Base-by-base conservation (phyloP, 2,329 filamentous ascomycete species). In the Xylaria sp. region DNA sequence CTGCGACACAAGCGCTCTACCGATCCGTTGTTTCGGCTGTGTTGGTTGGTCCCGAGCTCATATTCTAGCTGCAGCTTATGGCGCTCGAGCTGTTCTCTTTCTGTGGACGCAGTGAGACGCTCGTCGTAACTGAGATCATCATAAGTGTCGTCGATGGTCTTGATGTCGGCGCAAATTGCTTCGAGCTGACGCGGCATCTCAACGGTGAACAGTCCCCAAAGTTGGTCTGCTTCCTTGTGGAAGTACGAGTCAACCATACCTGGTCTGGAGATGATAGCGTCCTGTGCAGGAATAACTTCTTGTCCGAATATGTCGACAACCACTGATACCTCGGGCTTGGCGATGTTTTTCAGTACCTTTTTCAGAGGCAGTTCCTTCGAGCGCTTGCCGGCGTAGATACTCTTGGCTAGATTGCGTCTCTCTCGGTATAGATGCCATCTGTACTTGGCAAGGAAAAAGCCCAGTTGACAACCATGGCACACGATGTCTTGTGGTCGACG, bases 391-490 rank as follows among this genome's bases (percentile, higher is more conserved):
- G 0, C 13, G 33, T 66, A 71, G 3, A 71, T 69, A 0, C 7
- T 3, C 1, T 41, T 2, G 8, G 49, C 59, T 12, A 66, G 7
- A 4, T 13, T 6, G 12, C 62, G 31, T 49, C 69, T 52, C 0
- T 23, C 0, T 0, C 1, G 2, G 2, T 64, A 59, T n/a, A 71
- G 65, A 28, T 63, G 66, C 46, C 71, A 71, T 0, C 36, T 36
- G 1, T 74, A 60, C 0, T 7, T 1, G 3, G 49, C 7, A 1
- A 75, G 65, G 2, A 28, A 10, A 0, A 1, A 2, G 7, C 2
- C 1, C 1, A 78, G 55, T 13, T 76, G 69, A 52, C 76, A 77
- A 0, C 76, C 76, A 12, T 67, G 58, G 31, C 76, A 78, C 5
- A 70, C 4, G 0, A 60, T 15, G 12, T 71, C 33, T 13, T 51